Base-by-base conservation (phyloP, 2,329 filamentous ascomycete genomes). In the Cladorrhinum sp. region DNA sequence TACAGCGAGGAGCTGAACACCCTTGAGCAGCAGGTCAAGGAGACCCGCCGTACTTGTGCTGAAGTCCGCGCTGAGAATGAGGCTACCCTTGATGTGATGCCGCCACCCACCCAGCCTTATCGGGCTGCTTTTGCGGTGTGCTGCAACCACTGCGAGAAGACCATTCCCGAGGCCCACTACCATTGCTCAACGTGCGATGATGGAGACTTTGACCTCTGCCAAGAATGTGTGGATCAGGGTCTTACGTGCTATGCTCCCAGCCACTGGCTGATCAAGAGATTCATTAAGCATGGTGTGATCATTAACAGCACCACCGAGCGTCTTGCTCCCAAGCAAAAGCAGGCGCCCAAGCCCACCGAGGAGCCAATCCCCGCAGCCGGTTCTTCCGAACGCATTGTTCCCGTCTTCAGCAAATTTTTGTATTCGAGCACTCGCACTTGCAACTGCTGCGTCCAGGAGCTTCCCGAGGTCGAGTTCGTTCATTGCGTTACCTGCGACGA, bases 251-350 rank as follows among this genome's bases (percentile, higher is more conserved):
- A 87, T 64, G 87, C 87, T 60, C 83, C 88, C 28, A 84, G 86
- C 65, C 95, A 99, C 77, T 97, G 92, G 93, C 81, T 99, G 75
- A 94, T 98, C 74, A 97, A 96, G 84, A 89, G 95, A 61, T 86
- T 86, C 65, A 85, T 96, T 64, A 82, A 88, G 70, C 83, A 92
- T 62, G 94, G 93, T 55, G 81, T 86, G 65, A 87, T 97, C 60
- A 84, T 91, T 66, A 91, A 86, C 75, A 97, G 93, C 80, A 91
- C 85, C 21, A 97, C 93, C 1, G 91, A 96, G 76, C 90, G 83
- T 23, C 82, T 96, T 61, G 80, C 85, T 39, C 87, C 90, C 59
- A 92, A 89, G 77, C 70, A 76, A n/a, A 70, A 72, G 67, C 61
- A 65, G 7, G 64, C 70, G 57, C 53, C 68, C 14, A 62, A 68